Conservation (phyloP, 2,329 filamentous ascomycete species). For the Apiospora malaysiana region DNA sequence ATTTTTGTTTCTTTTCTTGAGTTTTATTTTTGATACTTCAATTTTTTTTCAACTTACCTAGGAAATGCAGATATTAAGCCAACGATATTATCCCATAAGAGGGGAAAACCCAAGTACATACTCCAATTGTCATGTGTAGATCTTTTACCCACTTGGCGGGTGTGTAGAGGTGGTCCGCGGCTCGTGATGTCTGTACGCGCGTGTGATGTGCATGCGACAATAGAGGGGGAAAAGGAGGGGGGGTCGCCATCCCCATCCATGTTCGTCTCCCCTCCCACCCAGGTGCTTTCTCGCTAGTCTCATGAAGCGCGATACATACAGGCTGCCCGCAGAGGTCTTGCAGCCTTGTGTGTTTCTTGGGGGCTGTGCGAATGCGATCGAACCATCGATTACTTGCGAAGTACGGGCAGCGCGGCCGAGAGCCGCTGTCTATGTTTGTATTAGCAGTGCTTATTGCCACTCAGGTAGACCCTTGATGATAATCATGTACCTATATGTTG, state of each 20-base stretch:
- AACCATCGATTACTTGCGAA: neutral
- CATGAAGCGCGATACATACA: neutral
- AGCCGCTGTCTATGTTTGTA: neutral
- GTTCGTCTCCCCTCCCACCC: neutral
- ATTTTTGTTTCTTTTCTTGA: no score
- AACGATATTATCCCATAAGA: no score
- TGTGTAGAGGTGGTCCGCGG: slow-evolving; percentile 3
- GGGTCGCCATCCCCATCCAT: neutral
- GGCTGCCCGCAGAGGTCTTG: neutral
- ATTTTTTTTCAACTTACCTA: no score
- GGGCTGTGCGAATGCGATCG: neutral
- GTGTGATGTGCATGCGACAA: slow-evolving; percentile 4
- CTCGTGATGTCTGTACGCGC: slow-evolving; percentile 2
- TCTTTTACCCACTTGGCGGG: neutral
- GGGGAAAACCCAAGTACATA: no score
- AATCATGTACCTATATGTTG: no score
- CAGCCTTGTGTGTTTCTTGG: neutral
- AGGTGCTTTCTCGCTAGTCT: slow-evolving; percentile 5
- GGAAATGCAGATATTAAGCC: no score
- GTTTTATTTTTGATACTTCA: no score
- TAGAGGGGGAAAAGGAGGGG: neutral
- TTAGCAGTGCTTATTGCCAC: neutral
- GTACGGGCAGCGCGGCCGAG: neutral
- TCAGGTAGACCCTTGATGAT: neutral
- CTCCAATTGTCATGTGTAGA: slow-evolving; percentile 10